A percentile compares a stretch with the other conserved stretches of the same genome.
These are phyloP conservation scores for Apiospora aurea DNA, from an alignment of 2,329 filamentous ascomycete species.

Conservation along the genomic window DNA sequence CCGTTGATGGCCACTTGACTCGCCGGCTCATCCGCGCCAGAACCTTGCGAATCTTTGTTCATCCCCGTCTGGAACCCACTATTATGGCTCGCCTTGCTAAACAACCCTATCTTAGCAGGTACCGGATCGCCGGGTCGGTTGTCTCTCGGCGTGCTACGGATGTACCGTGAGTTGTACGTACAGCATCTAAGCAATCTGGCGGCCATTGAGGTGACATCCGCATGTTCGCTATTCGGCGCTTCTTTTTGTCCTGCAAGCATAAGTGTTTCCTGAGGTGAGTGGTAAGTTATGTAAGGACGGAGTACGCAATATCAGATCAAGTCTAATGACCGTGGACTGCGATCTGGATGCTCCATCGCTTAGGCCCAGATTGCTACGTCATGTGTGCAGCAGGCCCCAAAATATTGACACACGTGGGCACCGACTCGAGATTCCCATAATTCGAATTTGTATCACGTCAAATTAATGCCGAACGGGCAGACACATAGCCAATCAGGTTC, in stretches of 20 bases:
- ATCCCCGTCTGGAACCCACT: not conserved
- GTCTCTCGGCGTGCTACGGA: not conserved
- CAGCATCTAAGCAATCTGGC: not conserved
- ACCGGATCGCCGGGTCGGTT: conserved; percentile 13
- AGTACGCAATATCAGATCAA: not conserved
- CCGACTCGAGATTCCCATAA: not conserved
- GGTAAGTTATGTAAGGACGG: not conserved
- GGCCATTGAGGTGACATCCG: not conserved
- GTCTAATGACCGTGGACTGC: not conserved
- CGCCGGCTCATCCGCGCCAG: not conserved
- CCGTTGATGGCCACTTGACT: not conserved
- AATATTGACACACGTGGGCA: conserved; percentile 6
- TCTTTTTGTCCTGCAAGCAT: not conserved
- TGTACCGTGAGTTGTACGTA: not conserved
- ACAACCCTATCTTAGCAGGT: conserved; percentile 4
- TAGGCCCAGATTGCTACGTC: conserved; percentile 8
- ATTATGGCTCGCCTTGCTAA: not conserved
- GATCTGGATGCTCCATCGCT: conserved; percentile 6
- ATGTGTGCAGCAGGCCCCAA: conserved; percentile 7
- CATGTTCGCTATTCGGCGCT: not conserved
- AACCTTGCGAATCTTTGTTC: not conserved
- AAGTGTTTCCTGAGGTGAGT: not conserved
- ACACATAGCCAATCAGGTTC: not conserved
- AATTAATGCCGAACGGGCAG: not conserved
- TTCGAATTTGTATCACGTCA: not conserved